phyloP scores from a whole-genome alignment of 768 basidiomycete species.

The Cytidiella melzeri region DNA sequence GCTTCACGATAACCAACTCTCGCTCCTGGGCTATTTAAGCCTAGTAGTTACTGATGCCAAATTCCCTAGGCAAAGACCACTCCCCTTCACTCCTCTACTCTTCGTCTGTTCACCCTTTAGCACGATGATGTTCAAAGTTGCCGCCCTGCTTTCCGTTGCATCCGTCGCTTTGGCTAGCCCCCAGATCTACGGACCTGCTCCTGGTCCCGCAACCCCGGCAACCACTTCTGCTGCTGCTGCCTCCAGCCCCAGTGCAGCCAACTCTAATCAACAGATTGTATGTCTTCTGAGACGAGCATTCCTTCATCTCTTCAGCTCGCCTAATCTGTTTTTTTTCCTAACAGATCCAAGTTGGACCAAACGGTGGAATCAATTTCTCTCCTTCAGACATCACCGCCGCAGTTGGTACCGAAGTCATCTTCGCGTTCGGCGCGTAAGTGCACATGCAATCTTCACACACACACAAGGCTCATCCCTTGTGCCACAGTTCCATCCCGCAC shows the following conservation, averaged over 20 bases:
- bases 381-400: slow-evolving; percentile 39
- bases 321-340: neutral
- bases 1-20: neutral
- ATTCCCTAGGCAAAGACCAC: slow-evolving; percentile 1
- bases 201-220: slow-evolving; percentile 18
- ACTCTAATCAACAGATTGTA: slow-evolving; percentile 5
- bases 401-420: slow-evolving; percentile 40
- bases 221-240: slow-evolving; percentile 23
- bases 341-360: slow-evolving; percentile 37
- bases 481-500: slow-evolving; percentile 10
- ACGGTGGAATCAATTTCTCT: slow-evolving; percentile 31
- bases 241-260: slow-evolving; percentile 3
- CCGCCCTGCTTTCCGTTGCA: slow-evolving; percentile 22
- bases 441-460: too few relatives aligned
- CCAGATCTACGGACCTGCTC: slow-evolving; percentile 27
- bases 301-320: neutral
- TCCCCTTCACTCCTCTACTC: neutral
- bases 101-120: neutral
- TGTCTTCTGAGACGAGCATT: neutral
- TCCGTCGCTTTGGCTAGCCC: slow-evolving; percentile 31
- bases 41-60: neutral
- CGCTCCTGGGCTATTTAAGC: neutral
- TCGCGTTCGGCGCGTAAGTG: slow-evolving; percentile 40
- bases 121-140: slow-evolving; percentile 25
- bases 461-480: too few relatives aligned